Base-by-base conservation (phyloP, 2,329 filamentous ascomycete species). In the Neurospora sp. region DNA sequence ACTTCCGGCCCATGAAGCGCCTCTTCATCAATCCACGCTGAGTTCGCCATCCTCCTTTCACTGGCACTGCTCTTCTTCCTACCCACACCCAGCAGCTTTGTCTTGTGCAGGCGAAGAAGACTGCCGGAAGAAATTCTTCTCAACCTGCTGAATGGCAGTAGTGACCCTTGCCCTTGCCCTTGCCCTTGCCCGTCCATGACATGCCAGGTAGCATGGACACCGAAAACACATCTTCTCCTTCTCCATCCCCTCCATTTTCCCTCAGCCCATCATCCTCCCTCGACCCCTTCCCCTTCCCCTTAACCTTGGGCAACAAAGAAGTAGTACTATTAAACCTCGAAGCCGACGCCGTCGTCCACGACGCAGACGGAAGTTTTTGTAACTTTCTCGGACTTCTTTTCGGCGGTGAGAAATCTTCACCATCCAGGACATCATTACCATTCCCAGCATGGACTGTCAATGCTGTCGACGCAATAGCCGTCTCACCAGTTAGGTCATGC, bases 11-110 rank as follows among this genome's bases (percentile, higher is more conserved):
- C 84, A 70, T 85, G 83, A n/a, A 84, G 77, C 69, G 80, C 81
- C 67, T 86, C 84, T 73, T 85, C 84, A 70, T 85, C 83, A 38
- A 85, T 82, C 84, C 83, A 86, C 19, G 80, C 81, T 10, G 72
- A 76, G 74, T 74, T 79, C 68, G 74, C 76, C 70, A 62, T 62
- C 13, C 52, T 33, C 52, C 52, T 62, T 17, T 62, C 52, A 36
- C 28, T 62, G 28, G 28, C 52, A 36, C 52, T 40, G 40, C 52
- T 67, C 19, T 36, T 67, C n/a, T 13, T 36, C 17, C 19, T 36
- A 43, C 23, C 8, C 38, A 13, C 13, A 10, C 23, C 13, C 23
- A 33, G 7, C 52, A 62, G 4, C 15, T 62, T 62, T 33, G 52
- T 33, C 28, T 36, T 36, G 28, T 62, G 52, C 28, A 33, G 13